Conservation (phyloP, 2,329 filamentous ascomycete genomes). For the Lanzia echinophila region DNA sequence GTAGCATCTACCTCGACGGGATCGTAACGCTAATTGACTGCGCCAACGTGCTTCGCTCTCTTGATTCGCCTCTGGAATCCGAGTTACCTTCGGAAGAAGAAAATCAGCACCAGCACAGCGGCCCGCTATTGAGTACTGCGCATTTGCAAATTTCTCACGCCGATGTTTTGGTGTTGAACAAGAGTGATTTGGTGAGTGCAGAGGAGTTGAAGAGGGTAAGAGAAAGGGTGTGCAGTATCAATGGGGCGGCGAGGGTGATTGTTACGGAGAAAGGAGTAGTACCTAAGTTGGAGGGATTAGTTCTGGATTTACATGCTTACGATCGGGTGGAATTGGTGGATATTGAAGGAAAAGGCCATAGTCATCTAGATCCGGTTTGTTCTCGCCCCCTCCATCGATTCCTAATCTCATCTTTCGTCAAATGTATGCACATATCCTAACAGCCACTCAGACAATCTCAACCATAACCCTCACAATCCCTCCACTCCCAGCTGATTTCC, state of each 20-base stretch:
- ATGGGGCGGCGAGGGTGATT: slow-evolving; percentile 78
- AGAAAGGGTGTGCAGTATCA: slow-evolving; percentile 74
- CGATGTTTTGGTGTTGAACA: slow-evolving; percentile 92
- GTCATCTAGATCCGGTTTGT: slow-evolving; percentile 74
- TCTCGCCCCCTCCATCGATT: not conserved
- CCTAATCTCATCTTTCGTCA: not conserved
- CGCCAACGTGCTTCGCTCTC: slow-evolving; percentile 76
- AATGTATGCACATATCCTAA: not conserved
- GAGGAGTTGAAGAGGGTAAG: slow-evolving; percentile 63
- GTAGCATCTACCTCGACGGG: slow-evolving; percentile 92
- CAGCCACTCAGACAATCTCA: slow-evolving; percentile 61
- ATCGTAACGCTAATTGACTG: slow-evolving; percentile 95
- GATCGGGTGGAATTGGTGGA: slow-evolving; percentile 71
- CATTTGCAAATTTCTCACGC: slow-evolving; percentile 96
- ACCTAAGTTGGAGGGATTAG: slow-evolving; percentile 73
- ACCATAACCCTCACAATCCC: slow-evolving; percentile 69
- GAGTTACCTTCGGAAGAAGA: slow-evolving; percentile 40
- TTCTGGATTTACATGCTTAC: slow-evolving; percentile 90
- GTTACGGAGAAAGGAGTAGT: slow-evolving; percentile 75
- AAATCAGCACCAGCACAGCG: slow-evolving; percentile 34
- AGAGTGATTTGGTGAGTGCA: slow-evolving; percentile 72
- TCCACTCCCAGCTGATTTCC: slow-evolving; percentile 46
- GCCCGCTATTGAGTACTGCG: slow-evolving; percentile 77
- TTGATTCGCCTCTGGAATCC: slow-evolving; percentile 64
- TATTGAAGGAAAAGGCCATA: slow-evolving; percentile 71